Base-by-base conservation (phyloP, 257 asterid species). In the Nicotiana tomentosiformis region DNA sequence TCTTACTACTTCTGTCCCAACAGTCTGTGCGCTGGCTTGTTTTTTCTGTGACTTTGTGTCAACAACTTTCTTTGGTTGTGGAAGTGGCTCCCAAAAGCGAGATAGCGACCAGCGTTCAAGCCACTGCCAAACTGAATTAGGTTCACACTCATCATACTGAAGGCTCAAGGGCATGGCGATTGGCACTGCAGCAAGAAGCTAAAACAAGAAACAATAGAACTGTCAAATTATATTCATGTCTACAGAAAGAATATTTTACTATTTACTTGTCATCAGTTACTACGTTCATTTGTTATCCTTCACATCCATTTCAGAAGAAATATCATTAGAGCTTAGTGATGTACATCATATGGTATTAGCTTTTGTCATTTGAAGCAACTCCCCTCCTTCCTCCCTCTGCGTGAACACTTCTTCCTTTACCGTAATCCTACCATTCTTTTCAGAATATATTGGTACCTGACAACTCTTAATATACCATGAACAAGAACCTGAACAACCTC, bases 31-130 rank as follows among this genome's bases (percentile, higher is more conserved):
- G 56, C 83, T 69, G 26, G 88, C 85, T 55, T 81, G 91, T 83
- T 90, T 95, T 79, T 87, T 87, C 84, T 89, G 94, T 83, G 89
- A 78, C 91, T 90, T 95, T 37, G 86, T 35, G 53, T 88, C 89
- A 29, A 68, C 37, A 46, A 51, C 51, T 79, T 86, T 89, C 77
- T 84, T 90, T 81, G 90, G 82, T 18, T 81, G 88, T n/a, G 86
- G 77, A 74, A 88, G 92, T 53, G 90, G 91, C 79, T 88, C 95
- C 97, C 97, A 94, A 67, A 92, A 91, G 84, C 81, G 93, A 72
- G 93, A 86, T 80, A 81, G 29, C 55, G 99, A 93, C 99, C 99
- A 96, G 33, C 97, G 91, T 62, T 93, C 96, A 30, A 96, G 94
- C 99, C 98, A 96, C 84, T 83, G 91, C 89, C 87, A 82, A 77